Percentiles rank a stretch among this genome's conserved stretches.
Evolutionary conservation across 164 flowering plant genomes (phyloP).

Genomic region (Liriodendron chinense): DNA sequence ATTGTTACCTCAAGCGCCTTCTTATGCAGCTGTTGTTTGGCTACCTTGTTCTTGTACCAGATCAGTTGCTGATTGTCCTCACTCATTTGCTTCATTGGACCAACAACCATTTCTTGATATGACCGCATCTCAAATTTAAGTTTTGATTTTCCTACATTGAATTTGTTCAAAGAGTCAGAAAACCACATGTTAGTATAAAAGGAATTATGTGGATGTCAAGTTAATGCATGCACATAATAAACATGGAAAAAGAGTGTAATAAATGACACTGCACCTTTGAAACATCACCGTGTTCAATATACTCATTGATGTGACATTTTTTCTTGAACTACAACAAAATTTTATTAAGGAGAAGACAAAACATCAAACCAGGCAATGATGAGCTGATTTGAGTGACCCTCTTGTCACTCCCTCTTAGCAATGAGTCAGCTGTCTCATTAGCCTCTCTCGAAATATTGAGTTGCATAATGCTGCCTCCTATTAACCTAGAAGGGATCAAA

Average conservation of each 20-base stretch:
- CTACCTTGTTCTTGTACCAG: conserved; percentile 48
- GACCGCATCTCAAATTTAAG: conserved; percentile 76
- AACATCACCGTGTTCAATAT: not conserved
- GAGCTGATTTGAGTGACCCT: too few relatives aligned
- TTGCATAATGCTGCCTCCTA: not conserved
- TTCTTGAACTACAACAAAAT: not conserved
- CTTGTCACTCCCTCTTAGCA: not conserved
- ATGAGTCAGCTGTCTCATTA: not conserved
- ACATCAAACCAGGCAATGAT: too few relatives aligned
- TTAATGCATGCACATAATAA: not conserved
- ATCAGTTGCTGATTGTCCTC: conserved; percentile 73
- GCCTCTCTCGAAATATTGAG: not conserved
- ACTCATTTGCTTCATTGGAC: conserved; percentile 62
- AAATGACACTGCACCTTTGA: not conserved
- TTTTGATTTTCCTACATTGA: conserved; percentile 52
- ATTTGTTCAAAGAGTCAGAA: not conserved
- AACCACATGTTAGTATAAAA: not conserved
- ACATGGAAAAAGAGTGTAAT: not conserved
- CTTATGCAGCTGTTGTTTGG: conserved; percentile 35
- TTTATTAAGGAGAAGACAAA: not conserved
- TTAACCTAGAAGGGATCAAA: too few relatives aligned
- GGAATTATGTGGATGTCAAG: not conserved
- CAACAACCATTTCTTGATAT: conserved; percentile 67
- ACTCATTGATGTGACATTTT: not conserved
- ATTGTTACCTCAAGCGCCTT: conserved; percentile 56